Evolutionary conservation across 2,329 filamentous ascomycete species (phyloP).

Genomic region (Ascochyta koolunga): DNA sequence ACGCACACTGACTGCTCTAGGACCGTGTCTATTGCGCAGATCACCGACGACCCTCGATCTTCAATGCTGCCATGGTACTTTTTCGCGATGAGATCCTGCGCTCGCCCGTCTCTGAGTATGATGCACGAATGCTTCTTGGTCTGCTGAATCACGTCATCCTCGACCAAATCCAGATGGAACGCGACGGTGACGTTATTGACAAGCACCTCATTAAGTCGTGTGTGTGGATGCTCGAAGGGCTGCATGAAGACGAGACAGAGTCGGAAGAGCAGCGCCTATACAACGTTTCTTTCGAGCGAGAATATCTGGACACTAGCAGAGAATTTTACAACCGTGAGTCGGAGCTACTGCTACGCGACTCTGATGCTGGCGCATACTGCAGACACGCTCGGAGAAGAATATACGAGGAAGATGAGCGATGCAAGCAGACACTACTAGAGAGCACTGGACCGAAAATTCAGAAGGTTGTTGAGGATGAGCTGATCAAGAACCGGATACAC

Average conservation of each 20-base stretch:
- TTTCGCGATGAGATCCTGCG: constrained; percentile 87
- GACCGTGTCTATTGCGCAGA: constrained; percentile 84
- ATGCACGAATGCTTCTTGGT: constrained; percentile 65
- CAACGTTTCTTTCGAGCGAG: constrained; percentile 78
- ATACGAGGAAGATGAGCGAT: constrained; percentile 80
- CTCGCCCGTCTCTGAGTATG: constrained; percentile 55
- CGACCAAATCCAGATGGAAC: constrained; percentile 90
- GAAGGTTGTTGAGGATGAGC: constrained; percentile 76
- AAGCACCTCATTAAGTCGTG: constrained; percentile 80
- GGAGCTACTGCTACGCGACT: constrained; percentile 73
- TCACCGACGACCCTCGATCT: constrained; percentile 76
- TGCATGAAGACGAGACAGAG: constrained; percentile 83
- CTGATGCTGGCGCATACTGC: constrained; percentile 83
- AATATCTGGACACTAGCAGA: constrained; percentile 73
- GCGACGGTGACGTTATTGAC: constrained; percentile 88
- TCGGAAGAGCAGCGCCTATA: constrained; percentile 82
- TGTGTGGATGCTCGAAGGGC: constrained; percentile 84
- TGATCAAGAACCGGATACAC: constrained; percentile 77
- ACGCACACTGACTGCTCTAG: constrained; percentile 43
- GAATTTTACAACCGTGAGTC: constrained; percentile 80
- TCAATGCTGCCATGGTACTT: constrained; percentile 80
- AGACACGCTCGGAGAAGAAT: constrained; percentile 76
- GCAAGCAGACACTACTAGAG: constrained; percentile 78
- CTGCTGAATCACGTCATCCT: constrained; percentile 83
- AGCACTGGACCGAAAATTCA: constrained; percentile 76